Evolutionary conservation across 345 rosid species (phyloP), one percentile per base, ranked within the genome.

Genomic region (Noccaea caerulescens): DNA sequence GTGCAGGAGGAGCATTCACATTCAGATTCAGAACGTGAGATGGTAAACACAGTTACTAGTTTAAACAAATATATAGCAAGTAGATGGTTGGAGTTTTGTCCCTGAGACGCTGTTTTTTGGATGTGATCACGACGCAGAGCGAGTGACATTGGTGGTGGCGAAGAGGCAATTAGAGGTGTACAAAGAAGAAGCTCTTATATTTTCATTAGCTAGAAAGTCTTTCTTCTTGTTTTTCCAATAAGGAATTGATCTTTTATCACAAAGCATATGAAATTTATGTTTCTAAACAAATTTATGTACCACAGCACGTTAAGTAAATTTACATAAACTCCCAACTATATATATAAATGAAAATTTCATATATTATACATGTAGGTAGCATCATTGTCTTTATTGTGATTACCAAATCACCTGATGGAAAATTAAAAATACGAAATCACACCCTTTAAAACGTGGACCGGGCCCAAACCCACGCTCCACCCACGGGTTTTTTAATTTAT

Each of bases 391-490:
- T 27, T 27, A 27, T 27, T 27, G 30, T 3, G 30, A 27, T 27
- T 27, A 27, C 30, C 30, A 27, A 20, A 20, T 20, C 23, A 20
- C 23, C 23, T 20, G 23, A 20, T 20, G 30, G 30, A 27, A 27
- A 27, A 27, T 2, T 37, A n/a, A 66, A 9, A 3, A 25, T 39
- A 39, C 7, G 0, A 43, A 51, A 32, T 49, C 6, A 8, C 10
- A 51, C 8, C 3, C 0, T 7, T 30, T 2, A 73, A 73, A 30
- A 18, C 38, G 59, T 25, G 66, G 58, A 73, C 44, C 3, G 16
- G 77, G 72, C 67, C 77, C 72, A 66, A 68, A 56, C 43, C 69
- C 74, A 75, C 74, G 74, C 12, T 37, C 54, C n/a, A 53, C 55
- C 79, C 79, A 68, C 79, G 73, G 53, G 37, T 7, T 18, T 39